Evolutionary conservation across 441 rosid genomes (phyloP).

Genomic region (Kokia cookei): DNA sequence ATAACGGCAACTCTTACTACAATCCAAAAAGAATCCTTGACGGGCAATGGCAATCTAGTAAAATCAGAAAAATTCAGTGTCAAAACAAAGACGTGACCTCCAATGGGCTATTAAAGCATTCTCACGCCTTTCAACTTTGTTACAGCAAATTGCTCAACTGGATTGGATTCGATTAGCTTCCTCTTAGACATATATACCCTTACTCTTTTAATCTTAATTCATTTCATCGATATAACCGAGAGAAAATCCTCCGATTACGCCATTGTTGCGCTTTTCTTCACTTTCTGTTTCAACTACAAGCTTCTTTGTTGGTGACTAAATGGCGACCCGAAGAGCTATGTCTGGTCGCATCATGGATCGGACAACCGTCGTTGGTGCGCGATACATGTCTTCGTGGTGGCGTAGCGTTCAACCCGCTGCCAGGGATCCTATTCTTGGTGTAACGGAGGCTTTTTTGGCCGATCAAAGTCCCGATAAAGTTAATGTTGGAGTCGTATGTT

Average conservation of each 20-base stretch:
- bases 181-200: not conserved
- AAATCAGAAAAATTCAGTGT: not conserved
- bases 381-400: conserved; percentile 88
- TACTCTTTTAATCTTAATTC: not conserved
- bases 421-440: conserved; percentile 93
- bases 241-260: not conserved
- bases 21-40: not conserved
- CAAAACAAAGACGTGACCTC: not conserved
- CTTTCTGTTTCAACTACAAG: not conserved
- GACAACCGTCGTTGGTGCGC: conserved; percentile 26
- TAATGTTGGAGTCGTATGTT: conserved; percentile 89
- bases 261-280: no score
- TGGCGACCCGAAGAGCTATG: conserved; percentile 30
- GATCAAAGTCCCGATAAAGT: conserved; percentile 78
- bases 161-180: not conserved
- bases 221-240: not conserved
- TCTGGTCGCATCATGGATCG: conserved; percentile 18
- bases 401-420: conserved; percentile 77
- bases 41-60: not conserved
- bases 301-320: conserved; percentile 11
- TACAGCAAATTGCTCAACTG: not conserved
- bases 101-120: not conserved
- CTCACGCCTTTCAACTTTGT: conserved; percentile 4
- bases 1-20: not conserved
- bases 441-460: conserved; percentile 89